Percentiles rank a stretch among this genome's conserved stretches.
Conservation (phyloP, 176 grass and related monocot species). For the Hyparrhenia diplandra region DNA sequence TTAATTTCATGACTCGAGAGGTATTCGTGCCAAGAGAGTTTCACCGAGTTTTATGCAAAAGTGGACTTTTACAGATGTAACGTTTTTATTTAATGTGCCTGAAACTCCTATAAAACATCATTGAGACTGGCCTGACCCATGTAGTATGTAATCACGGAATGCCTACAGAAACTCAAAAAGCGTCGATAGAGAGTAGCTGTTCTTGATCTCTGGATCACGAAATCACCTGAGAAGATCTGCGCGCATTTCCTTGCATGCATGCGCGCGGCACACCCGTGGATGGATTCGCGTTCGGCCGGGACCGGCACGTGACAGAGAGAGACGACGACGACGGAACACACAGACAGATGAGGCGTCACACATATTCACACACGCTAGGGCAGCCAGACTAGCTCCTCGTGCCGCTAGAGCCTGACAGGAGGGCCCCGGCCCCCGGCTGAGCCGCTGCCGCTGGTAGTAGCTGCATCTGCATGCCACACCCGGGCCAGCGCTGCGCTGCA, state of each 20-base stretch:
- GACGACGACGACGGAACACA: no score
- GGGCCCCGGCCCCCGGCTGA: not conserved
- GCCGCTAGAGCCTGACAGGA: not conserved
- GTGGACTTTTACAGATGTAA: no score
- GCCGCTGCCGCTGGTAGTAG: not conserved
- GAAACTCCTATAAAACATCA: no score
- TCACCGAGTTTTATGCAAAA: no score
- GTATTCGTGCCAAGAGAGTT: no score
- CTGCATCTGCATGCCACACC: not conserved
- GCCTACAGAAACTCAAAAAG: no score
- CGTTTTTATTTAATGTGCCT: no score
- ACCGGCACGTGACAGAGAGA: not conserved
- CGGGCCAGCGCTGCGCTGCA: constrained; percentile 29
- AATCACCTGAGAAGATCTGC: constrained; percentile 43
- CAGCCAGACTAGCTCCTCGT: not conserved
- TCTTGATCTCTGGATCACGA: constrained; percentile 9
- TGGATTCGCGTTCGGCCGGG: not conserved
- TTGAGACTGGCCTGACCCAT: no score
- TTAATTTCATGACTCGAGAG: no score
- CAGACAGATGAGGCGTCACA: not conserved
- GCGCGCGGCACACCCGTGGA: not conserved
- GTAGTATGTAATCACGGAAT: no score
- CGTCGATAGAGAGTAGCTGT: no score
- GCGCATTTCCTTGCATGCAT: constrained; percentile 16
- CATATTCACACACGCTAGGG: not conserved